Conservation (phyloP, 108 stramenopile species). For the Pseudonitzschia multiseries region DNA sequence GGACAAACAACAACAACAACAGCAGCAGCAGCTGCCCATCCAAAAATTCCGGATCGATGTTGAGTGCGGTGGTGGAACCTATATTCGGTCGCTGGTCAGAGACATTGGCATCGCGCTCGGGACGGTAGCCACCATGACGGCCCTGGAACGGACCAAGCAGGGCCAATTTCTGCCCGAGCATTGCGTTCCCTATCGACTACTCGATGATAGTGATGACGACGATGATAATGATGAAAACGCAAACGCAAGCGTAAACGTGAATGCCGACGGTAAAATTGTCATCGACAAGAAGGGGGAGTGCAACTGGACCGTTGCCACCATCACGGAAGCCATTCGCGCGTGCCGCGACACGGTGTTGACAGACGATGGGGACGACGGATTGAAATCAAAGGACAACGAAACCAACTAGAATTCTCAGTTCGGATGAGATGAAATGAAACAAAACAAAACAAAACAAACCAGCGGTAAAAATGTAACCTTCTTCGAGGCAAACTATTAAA, state of each 20-base stretch:
- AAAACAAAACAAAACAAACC: too few relatives aligned
- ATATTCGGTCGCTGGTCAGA: slow-evolving; percentile 82
- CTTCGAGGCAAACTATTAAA: too few relatives aligned
- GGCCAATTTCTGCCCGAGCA: slow-evolving; percentile 64
- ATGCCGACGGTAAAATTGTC: not conserved
- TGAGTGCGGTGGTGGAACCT: slow-evolving; percentile 87
- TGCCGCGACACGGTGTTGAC: not conserved
- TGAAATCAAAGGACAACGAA: too few relatives aligned
- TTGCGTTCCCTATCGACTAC: slow-evolving; percentile 40
- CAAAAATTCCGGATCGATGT: slow-evolving; percentile 62
- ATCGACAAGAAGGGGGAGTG: slow-evolving; percentile 2
- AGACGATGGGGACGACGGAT: not conserved
- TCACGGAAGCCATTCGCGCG: not conserved
- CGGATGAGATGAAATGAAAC: too few relatives aligned
- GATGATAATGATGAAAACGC: too few relatives aligned
- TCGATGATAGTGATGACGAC: slow-evolving; percentile 62
- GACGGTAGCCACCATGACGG: slow-evolving; percentile 84
- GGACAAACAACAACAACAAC: not conserved
- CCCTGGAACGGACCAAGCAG: slow-evolving; percentile 82
- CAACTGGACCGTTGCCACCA: slow-evolving; percentile 5
- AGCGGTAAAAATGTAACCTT: too few relatives aligned
- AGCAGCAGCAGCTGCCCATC: slow-evolving; percentile 41
- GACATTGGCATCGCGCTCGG: slow-evolving; percentile 80
- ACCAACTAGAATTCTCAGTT: too few relatives aligned
- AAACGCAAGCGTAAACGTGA: slow-evolving; percentile 10